Evolutionary conservation across 176 grass and related monocot genomes (phyloP), one percentile per base, ranked within the genome.

Genomic region (Cenchrus fungigraminus): DNA sequence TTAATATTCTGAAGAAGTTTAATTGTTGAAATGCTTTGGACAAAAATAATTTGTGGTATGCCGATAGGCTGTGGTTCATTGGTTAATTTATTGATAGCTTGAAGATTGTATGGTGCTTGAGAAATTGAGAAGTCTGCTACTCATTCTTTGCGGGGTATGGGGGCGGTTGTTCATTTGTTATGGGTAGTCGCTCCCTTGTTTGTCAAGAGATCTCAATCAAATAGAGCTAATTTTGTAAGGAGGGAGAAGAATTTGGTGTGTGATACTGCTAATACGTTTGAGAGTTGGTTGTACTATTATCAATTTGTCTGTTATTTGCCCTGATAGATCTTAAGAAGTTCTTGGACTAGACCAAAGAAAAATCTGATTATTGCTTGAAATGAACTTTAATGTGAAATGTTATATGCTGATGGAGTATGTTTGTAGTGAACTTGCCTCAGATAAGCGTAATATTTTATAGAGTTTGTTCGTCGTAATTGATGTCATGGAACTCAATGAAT

Each of bases 351-450:
- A 56, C 65, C 70, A 58, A 81, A 54, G 12, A 65, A 15, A 40
- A 82, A 25, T 12, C 17, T 13, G 75, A 17, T 60, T 5, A 12
- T 75, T 3, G 34, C 11, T 65, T 52, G 73, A 12, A n/a, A 46
- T 56, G 66, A 73, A 57, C 37, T 62, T 54, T 83, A 19, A 40
- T 79, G 58, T 55, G 8, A 83, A 83, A 83, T 51, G 10, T 2
- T 7, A 7, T 67, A 66, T 47, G 22, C 31, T 69, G 8, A 79
- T 63, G 46, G 45, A 77, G 29, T 62, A 63, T 76, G 11, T 44
- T 71, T 84, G 58, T 57, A 65, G 31, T 57, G 22, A 79, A 74
- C 28, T 51, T 50, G 32, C n/a, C 55, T 32, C 20, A 11, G 80
- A 32, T 42, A 88, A 59, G 22, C 32, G 16, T 31, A 28, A 57